phyloP scores from a whole-genome alignment of 768 basidiomycete species.

The Tricholoma furcatifolium region DNA sequence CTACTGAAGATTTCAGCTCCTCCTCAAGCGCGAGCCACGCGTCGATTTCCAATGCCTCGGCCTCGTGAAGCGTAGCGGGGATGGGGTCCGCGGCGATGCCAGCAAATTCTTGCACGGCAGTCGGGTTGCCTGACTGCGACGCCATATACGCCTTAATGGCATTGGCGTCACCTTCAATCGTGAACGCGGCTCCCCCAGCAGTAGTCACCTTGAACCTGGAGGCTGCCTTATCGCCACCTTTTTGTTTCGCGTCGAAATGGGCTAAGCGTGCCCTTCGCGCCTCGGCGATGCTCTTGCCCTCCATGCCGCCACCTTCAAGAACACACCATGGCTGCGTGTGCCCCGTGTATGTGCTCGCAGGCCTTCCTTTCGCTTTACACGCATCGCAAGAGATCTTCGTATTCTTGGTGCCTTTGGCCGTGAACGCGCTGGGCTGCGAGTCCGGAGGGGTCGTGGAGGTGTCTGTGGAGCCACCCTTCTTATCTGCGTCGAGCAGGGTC shows the following conservation, averaged over 20 bases:
- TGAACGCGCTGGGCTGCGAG: neutral
- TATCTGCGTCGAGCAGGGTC: neutral
- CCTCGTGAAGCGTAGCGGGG: neutral
- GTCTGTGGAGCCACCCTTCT: neutral
- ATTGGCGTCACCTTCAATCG: neutral
- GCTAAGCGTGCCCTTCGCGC: neutral
- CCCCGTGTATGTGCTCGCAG: neutral
- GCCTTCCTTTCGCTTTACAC: neutral
- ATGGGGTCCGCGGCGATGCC: neutral
- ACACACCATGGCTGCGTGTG: too few relatives aligned
- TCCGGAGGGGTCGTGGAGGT: neutral
- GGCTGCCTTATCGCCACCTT: neutral
- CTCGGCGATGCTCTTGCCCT: neutral
- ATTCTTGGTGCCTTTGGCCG: neutral
- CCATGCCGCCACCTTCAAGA: too few relatives aligned
- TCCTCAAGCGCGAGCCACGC: too few relatives aligned
- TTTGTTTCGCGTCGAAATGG: neutral
- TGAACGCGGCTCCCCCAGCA: neutral
- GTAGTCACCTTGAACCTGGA: neutral
- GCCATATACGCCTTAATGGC: neutral
- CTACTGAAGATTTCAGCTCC: too few relatives aligned
- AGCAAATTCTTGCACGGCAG: neutral
- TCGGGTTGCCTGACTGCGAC: too few relatives aligned
- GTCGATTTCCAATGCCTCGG: neutral
- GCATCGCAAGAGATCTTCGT: neutral